These are phyloP conservation scores for Oxytropis ochrocephala DNA, from an alignment of 306 rosid species.

Conservation along the genomic window DNA sequence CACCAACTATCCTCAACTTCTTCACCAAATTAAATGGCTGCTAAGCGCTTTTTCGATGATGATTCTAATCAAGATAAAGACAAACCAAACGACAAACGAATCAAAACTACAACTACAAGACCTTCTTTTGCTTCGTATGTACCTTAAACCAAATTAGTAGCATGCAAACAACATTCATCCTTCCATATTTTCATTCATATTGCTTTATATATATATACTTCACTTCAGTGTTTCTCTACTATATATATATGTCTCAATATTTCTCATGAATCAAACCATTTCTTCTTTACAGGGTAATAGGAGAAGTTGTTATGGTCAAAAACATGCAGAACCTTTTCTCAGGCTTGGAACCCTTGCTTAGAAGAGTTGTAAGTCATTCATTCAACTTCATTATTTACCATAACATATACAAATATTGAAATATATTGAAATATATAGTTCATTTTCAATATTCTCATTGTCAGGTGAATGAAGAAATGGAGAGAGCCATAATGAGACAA, in stretches of 20 bases:
- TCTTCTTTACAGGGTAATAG: conserved; percentile 50
- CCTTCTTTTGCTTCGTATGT: conserved; percentile 81
- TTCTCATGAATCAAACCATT: background rate
- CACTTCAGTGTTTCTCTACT: background rate
- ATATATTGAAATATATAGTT: too few relatives aligned
- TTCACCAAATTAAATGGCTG: conserved; percentile 45
- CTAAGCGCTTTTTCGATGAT: conserved; percentile 43
- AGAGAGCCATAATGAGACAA: conserved; percentile 30
- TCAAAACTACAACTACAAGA: conserved; percentile 30
- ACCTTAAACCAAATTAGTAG: background rate
- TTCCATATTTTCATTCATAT: too few relatives aligned
- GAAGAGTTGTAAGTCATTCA: conserved; percentile 42
- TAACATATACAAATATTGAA: too few relatives aligned
- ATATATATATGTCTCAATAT: background rate
- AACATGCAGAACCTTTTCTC: conserved; percentile 62
- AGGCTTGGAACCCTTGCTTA: conserved; percentile 73
- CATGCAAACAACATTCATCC: background rate
- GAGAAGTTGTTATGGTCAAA: conserved; percentile 76
- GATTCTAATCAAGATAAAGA: conserved; percentile 40
- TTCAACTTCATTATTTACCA: too few relatives aligned
- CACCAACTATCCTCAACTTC: background rate
- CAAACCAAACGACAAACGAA: conserved; percentile 37
- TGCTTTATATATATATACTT: too few relatives aligned
- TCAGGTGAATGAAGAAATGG: conserved; percentile 81
- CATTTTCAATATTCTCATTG: background rate